Evolutionary conservation across 1,139 yeast species (phyloP), one percentile per base, ranked within the genome.

Genomic region (Geotrichum siamense): DNA sequence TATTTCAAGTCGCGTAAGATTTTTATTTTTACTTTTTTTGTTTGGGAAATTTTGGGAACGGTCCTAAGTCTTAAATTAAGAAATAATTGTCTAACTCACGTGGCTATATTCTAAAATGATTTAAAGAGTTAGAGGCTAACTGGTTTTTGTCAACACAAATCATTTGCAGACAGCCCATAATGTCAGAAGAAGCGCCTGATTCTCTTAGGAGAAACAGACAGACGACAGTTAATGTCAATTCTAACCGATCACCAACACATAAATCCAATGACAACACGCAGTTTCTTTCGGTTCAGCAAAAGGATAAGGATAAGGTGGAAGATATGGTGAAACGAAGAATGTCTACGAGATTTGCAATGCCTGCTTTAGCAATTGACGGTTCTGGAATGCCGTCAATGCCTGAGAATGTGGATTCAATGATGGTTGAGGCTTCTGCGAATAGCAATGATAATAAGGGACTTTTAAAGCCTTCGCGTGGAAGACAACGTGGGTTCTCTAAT

Each of bases 161-260:
- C n/a, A n/a, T n/a, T n/a, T n/a, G n/a, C n/a, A n/a, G n/a, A n/a
- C n/a, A n/a, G n/a, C n/a, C n/a, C n/a, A n/a, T n/a, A n/a, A 30
- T 30, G 34, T 30, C 34, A 13, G 34, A 30, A 30, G 45, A 46
- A 39, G 39, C 45, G 21, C 43, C 53, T 21, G 60, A 58, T 43
- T 60, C 64, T 36, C 47, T 59, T 50, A 50, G 64, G 34, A 56
- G 57, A 47, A 61, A 59, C 41, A 49, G 63, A 19, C 62, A 58
- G 51, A 59, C 61, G 22, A 41, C 58, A 28, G 41, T 53, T 43
- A 38, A 23, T 23, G 27, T 23, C 19, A 13, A 48, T 48, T n/a
- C 48, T 25, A 34, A 27, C 4, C 8, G 17, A 17, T 30, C 33
- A 17, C 17, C 16, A 17, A 22, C 19, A 10, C 37, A 37, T 45